phyloP scores from a whole-genome alignment of 2,329 filamentous ascomycete species.

The Zelopaecilomyces penicillatus region DNA sequence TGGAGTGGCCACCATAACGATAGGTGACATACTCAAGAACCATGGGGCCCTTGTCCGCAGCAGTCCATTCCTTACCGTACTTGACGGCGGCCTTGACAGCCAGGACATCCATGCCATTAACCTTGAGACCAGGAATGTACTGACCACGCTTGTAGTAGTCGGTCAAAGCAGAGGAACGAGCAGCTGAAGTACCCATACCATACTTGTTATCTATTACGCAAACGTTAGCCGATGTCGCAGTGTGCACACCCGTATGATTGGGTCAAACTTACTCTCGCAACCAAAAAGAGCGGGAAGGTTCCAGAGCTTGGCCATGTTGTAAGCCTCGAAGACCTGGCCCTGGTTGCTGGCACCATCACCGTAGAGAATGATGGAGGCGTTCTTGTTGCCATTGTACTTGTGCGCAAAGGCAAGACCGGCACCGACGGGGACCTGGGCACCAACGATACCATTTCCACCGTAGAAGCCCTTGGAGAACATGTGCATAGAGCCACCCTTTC shows the following conservation, averaged over 20 bases:
- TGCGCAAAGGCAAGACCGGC: conserved; percentile 95
- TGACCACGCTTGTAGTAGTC: conserved; percentile 99
- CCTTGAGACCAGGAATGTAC: conserved; percentile 98
- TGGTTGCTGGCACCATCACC: conserved; percentile 98
- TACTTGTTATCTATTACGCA: conserved; percentile 86
- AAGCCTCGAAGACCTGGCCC: conserved; percentile 98
- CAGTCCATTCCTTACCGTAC: conserved; percentile 84
- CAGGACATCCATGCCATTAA: conserved; percentile 99
- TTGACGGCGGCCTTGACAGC: conserved; percentile 94
- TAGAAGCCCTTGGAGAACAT: conserved; percentile 99
- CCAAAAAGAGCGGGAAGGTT: conserved; percentile 91
- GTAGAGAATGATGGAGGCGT: conserved; percentile 82
- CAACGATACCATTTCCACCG: conserved; percentile 97
- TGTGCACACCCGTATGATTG: not conserved
- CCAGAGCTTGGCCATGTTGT: conserved; percentile 99
- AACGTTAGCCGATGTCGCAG: conserved; percentile 7
- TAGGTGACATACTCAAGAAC: conserved; percentile 99
- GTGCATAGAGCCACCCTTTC: conserved; percentile 99
- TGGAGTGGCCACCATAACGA: conserved; percentile 98
- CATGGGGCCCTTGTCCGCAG: conserved; percentile 78
- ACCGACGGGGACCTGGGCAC: conserved; percentile 94
- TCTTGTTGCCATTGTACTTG: conserved; percentile 83
- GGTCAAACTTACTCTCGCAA: conserved; percentile 75
- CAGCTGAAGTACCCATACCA: conserved; percentile 96
- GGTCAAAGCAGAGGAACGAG: conserved; percentile 87